Percentiles rank a stretch among this genome's conserved stretches.
These are phyloP conservation scores for Peronospora farinosa DNA, from an alignment of 352 stramenopile genomes.

Conservation along the genomic window DNA sequence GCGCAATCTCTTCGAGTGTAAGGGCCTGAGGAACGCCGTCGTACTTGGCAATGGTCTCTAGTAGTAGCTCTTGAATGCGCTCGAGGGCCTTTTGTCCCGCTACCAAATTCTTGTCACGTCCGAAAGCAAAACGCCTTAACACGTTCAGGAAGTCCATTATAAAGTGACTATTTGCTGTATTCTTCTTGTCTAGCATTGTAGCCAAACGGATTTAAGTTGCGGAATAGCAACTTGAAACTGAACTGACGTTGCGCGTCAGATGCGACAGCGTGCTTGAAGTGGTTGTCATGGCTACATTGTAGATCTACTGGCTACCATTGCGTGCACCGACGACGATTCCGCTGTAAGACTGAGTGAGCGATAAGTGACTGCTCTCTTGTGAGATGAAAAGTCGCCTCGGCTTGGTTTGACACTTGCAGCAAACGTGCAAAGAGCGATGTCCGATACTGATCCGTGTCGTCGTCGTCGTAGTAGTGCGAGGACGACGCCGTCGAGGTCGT, in stretches of 20 bases:
- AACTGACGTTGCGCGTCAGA: background rate
- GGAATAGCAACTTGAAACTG: background rate
- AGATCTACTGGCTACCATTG: background rate
- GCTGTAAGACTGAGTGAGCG: conserved; percentile 27
- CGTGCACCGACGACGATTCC: conserved; percentile 13
- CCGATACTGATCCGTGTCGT: conserved; percentile 28
- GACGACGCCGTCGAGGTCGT: conserved; percentile 29
- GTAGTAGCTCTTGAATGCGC: conserved; percentile 43
- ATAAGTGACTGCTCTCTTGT: conserved; percentile 34
- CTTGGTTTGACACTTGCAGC: conserved; percentile 32
- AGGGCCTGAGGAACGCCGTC: conserved; percentile 38
- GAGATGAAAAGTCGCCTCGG: conserved; percentile 39
- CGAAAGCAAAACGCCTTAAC: conserved; percentile 39
- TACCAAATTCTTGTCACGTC: conserved; percentile 26
- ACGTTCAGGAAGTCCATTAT: conserved; percentile 44
- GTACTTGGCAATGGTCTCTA: conserved; percentile 32
- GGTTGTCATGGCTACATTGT: conserved; percentile 6
- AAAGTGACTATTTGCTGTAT: background rate
- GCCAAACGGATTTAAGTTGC: background rate
- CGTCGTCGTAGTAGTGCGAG: conserved; percentile 23
- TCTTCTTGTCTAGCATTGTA: too few species aligned
- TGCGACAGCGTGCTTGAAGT: background rate
- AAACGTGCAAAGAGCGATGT: conserved; percentile 36
- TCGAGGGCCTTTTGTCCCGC: conserved; percentile 39
- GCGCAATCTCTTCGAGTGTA: conserved; percentile 45